Evolutionary conservation across 2,329 filamentous ascomycete species (phyloP).

Genomic region (Macrophomina phaseolina): DNA sequence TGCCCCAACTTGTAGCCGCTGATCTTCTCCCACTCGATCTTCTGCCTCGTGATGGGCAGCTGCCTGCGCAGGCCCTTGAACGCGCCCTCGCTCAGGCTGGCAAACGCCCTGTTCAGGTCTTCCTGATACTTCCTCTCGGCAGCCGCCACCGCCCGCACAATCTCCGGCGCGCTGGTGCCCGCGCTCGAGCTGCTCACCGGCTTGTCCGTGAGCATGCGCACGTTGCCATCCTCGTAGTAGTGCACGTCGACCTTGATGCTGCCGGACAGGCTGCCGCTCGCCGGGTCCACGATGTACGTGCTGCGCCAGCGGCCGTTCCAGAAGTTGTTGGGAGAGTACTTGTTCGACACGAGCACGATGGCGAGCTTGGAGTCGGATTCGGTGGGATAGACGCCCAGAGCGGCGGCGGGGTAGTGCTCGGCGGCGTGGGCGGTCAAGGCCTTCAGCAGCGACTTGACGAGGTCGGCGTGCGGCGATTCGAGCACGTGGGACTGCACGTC

Average conservation of each 20-base stretch:
- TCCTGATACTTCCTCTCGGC: constrained; percentile 95
- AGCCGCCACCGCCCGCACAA: constrained; percentile 77
- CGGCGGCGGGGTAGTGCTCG: constrained; percentile 86
- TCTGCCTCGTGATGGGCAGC: constrained; percentile 94
- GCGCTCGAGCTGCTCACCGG: constrained; percentile 65
- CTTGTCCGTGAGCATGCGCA: constrained; percentile 90
- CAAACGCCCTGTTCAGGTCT: constrained; percentile 90
- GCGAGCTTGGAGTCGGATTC: constrained; percentile 76
- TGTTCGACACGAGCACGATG: constrained; percentile 87
- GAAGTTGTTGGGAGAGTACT: constrained; percentile 98
- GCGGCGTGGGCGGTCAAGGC: constrained; percentile 74
- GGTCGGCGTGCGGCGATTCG: constrained; percentile 76
- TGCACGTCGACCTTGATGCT: constrained; percentile 93
- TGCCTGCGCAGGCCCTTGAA: constrained; percentile 94
- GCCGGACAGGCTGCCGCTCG: constrained; percentile 69
- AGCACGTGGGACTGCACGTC: constrained; percentile 77
- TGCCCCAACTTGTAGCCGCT: constrained; percentile 73
- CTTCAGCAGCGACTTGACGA: constrained; percentile 86
- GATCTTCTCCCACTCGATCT: constrained; percentile 99
- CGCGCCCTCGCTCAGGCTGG: constrained; percentile 85
- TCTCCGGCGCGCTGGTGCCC: constrained; percentile 65
- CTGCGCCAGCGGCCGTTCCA: constrained; percentile 99
- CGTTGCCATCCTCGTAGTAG: constrained; percentile 99
- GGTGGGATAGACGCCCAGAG: constrained; percentile 82
- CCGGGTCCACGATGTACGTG: constrained; percentile 77